Base-by-base conservation (phyloP, 2,329 filamentous ascomycete genomes). In the Colletotrichum abscissum region DNA sequence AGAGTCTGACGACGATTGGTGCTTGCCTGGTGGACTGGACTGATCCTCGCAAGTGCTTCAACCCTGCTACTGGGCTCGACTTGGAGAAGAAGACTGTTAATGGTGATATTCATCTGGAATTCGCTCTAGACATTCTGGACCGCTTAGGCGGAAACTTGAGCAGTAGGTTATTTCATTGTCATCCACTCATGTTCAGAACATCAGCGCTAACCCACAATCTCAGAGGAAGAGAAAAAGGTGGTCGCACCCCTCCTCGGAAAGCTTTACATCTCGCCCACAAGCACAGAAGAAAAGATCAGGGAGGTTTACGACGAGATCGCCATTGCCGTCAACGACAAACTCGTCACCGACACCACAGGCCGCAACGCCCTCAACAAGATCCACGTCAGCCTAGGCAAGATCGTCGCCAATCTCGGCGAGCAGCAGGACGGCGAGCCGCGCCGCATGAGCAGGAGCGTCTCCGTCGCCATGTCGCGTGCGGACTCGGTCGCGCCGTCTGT, bases 1-100 rank as follows among this genome's bases (percentile, higher is more conserved):
- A 96, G 9, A 91, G 92, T 77, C 89, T 97, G 76, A 89, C 90
- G 56, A 90, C 92, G 3, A 94, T 97, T 71, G 95, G 94, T 1
- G 91, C 94, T 3, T 96, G 95, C 78, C 85, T 98, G 8, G 91
- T 95, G 0, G 96, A 98, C 81, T 98, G 96, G 97, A 98, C 96
- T 0, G 96, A 98, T 81, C 95, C 95, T 49, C 88, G 96, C 63
- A 95, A 97, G 81, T 94, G 85, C 84, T 93, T 84, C 83, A 88
- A 81, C 69, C 88, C 85, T 76, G 85, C 83, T 5, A 77, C 84
- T 1, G 78, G 87, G 1, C 83, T 85, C 72, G 90, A 93, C 62
- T 86, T 86, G 1, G 87, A 89, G 66, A 92, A 90, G 82, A 92
- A 89, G 84, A 86, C 85, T 64, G 88, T 94, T 19, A 92, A 93